Evolutionary conservation across 176 grass and related monocot genomes (phyloP).

Genomic region (Aegilops sharonensis): DNA sequence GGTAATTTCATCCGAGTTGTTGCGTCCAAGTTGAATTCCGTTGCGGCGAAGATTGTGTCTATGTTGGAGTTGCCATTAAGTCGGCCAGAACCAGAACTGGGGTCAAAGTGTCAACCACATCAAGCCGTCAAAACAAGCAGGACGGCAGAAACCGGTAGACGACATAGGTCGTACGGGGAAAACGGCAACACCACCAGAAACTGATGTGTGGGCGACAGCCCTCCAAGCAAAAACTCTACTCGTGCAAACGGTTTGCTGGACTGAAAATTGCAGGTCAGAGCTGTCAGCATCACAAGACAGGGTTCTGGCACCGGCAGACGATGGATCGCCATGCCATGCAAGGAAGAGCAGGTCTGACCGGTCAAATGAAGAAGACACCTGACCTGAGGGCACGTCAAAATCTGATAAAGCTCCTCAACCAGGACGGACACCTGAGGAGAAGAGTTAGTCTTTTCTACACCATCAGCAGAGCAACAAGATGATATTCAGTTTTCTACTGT

Average conservation of each 20-base stretch:
- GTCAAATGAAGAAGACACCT: slow-evolving; percentile 15
- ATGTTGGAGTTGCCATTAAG: no score
- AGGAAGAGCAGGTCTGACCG: background rate
- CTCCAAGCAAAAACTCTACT: background rate
- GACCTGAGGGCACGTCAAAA: background rate
- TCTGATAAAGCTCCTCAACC: background rate
- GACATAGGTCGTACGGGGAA: background rate
- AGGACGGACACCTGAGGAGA: background rate
- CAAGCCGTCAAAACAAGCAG: background rate
- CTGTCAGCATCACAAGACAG: background rate
- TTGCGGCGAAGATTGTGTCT: no score
- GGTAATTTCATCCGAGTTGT: no score
- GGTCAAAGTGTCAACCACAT: background rate
- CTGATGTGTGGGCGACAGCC: background rate
- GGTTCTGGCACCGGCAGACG: slow-evolving; percentile 35
- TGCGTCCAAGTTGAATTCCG: no score
- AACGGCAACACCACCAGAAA: background rate
- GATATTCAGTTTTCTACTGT: background rate
- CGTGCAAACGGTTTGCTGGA: background rate
- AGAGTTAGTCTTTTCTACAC: background rate
- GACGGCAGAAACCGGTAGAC: background rate
- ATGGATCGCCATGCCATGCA: background rate
- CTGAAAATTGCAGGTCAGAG: background rate
- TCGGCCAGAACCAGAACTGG: background rate
- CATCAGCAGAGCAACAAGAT: background rate